A percentile compares a stretch with the other conserved stretches of the same genome.
Conservation (phyloP, 2,329 filamentous ascomycete genomes). For the Cladosporium sp. region DNA sequence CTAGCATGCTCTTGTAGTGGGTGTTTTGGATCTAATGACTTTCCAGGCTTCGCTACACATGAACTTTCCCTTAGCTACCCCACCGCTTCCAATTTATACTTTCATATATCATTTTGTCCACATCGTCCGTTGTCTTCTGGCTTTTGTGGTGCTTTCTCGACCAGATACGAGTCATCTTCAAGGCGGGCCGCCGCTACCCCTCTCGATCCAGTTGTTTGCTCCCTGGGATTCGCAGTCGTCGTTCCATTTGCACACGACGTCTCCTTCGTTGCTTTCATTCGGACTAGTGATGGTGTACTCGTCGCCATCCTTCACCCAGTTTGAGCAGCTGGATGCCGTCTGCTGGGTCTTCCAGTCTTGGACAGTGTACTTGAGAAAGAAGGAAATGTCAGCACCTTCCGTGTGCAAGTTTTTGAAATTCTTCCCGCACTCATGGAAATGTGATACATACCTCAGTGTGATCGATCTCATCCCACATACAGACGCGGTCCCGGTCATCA, state of each 20-base stretch:
- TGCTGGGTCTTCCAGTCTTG: background rate
- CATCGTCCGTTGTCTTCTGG: too few relatives aligned
- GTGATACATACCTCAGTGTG: background rate
- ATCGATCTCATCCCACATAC: background rate
- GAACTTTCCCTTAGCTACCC: too few relatives aligned
- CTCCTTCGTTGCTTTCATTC: background rate
- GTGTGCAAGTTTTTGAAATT: too few relatives aligned
- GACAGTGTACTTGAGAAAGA: background rate
- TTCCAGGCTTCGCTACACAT: too few relatives aligned
- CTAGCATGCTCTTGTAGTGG: too few relatives aligned
- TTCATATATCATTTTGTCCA: too few relatives aligned
- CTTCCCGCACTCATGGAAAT: too few relatives aligned
- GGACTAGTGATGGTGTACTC: background rate
- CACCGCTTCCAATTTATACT: too few relatives aligned
- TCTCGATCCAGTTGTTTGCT: background rate
- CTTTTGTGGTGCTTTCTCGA: too few relatives aligned
- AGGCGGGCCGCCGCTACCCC: background rate
- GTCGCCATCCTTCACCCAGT: background rate
- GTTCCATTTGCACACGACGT: background rate
- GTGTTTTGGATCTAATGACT: too few relatives aligned
- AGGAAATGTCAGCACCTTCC: too few relatives aligned
- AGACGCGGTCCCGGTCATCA: background rate
- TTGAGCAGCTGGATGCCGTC: background rate
- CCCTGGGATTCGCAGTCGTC: background rate
- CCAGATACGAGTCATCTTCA: too few relatives aligned